phyloP scores from a whole-genome alignment of 805 yeast species.

The Starmerella geochares region DNA sequence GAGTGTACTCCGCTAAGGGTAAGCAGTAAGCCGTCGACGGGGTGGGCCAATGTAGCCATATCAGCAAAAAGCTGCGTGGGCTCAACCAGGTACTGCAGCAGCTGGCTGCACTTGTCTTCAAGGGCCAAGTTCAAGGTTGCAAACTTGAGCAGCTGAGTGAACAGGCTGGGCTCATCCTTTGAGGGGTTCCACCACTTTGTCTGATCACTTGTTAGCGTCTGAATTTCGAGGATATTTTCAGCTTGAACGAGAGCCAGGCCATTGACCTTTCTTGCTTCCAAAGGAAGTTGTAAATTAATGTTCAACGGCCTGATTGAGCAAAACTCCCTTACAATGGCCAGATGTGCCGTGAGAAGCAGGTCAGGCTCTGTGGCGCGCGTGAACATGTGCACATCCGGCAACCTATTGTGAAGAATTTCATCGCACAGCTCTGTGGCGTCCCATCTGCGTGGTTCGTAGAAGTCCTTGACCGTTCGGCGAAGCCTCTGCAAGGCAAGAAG shows the following conservation, averaged over 20 bases:
- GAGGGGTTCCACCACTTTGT: conserved; percentile 72
- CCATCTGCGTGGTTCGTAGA: conserved; percentile 39
- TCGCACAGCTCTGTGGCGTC: conserved; percentile 27
- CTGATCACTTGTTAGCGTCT: conserved; percentile 42
- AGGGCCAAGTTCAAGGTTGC: conserved; percentile 33
- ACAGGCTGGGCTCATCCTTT: conserved; percentile 45
- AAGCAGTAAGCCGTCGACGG: conserved; percentile 45
- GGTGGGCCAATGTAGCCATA: conserved; percentile 38
- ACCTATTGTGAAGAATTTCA: conserved; percentile 28
- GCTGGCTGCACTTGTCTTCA: conserved; percentile 39
- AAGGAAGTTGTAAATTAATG: conserved; percentile 6
- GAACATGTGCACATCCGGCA: conserved; percentile 31
- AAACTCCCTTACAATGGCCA: conserved; percentile 13
- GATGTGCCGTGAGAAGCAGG: conserved; percentile 16
- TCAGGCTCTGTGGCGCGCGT: conserved; percentile 8
- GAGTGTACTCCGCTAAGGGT: conserved; percentile 34
- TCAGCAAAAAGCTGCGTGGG: conserved; percentile 47
- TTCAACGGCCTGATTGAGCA: conserved; percentile 14
- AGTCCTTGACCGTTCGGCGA: conserved; percentile 31
- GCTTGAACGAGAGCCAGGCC: conserved; percentile 26
- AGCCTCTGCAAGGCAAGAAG: conserved; percentile 47
- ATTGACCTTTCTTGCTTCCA: conserved; percentile 15
- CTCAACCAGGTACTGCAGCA: conserved; percentile 41
- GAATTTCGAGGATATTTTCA: conserved; percentile 47
- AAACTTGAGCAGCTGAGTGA: conserved; percentile 54